Base-by-base conservation (phyloP, 2,329 filamentous ascomycete genomes). In the Colletotrichum magnum region DNA sequence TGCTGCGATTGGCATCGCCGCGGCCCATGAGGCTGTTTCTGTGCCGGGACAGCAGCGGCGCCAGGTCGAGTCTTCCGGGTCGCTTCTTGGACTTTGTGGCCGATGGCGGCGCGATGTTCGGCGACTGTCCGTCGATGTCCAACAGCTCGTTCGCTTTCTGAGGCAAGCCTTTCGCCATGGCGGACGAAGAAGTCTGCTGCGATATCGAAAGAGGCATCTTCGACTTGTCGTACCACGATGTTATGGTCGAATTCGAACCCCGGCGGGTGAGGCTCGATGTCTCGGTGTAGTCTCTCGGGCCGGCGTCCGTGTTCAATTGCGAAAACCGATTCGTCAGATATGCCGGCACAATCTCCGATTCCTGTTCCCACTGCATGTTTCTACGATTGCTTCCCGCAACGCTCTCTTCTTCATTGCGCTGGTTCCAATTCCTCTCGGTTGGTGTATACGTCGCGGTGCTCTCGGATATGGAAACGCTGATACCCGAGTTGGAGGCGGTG, bases 161-260 rank as follows among this genome's bases (percentile, higher is more conserved):
- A 0, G 87, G 86, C 5, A 85, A 75, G 4, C 86, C 87, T 72
- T 87, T 88, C 24, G 87, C 86, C 83, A 89, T 89, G 68, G 87
- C 85, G 1, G 87, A 88, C 51, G 82, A 85, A 0, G 87, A 88
- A 0, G 88, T 89, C 74, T 89, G 87, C 73, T 89, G 87, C 1
- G 87, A 88, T 69, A 88, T 84, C n/a, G 85, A 82, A 5, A 89
- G 80, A 12, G 87, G 86, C 56, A 87, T 81, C 73, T 87, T 88
- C 5, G 84, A 76, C 74, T 86, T 86, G 77, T 89, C 87, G 75
- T 89, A 89, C 77, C 85, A 87, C 1, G 87, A 87, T 39, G 80
- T 80, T 68, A 89, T 83, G n/a, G 87, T 89, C 5, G 87, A 88
- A 45, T 80, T 84, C 2, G 88, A 89, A 53, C 82, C 80, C 39